These are phyloP conservation scores for Rhodotorula taiwanensis DNA, from an alignment of 768 basidiomycete species.

Conservation along the genomic window DNA sequence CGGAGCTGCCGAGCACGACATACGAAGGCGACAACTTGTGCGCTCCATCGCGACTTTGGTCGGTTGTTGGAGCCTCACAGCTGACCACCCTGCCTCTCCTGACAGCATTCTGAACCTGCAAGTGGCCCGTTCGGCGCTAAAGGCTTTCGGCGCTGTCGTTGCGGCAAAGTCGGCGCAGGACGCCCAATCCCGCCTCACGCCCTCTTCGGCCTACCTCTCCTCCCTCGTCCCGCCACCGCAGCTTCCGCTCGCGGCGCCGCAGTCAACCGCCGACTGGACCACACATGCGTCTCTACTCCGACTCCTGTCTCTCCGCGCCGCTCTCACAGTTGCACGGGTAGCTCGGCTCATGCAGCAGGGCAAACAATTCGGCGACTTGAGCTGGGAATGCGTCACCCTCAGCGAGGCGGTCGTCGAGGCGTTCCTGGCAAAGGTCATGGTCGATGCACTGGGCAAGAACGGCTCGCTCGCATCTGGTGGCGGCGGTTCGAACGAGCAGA, in stretches of 20 bases:
- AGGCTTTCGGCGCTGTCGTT: constrained; percentile 47
- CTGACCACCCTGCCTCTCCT: not conserved
- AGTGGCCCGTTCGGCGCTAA: constrained; percentile 64
- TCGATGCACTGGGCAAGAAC: constrained; percentile 41
- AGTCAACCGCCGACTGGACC: constrained; percentile 39
- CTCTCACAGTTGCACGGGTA: constrained; percentile 52
- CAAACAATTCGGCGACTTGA: constrained; percentile 47
- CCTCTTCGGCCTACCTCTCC: constrained; percentile 56
- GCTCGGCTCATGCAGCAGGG: constrained; percentile 45
- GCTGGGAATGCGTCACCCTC: constrained; percentile 56
- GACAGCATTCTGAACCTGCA: constrained; percentile 59
- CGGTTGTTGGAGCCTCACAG: not conserved
- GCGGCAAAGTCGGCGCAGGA: not conserved
- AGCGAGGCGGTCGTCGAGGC: constrained; percentile 63
- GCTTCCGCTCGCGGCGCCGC: not conserved
- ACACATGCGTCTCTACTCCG: constrained; percentile 45
- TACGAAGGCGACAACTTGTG: constrained; percentile 70
- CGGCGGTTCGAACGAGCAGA: constrained; percentile 36
- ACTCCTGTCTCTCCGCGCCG: constrained; percentile 60
- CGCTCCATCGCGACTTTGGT: not conserved
- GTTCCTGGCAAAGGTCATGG: constrained; percentile 57
- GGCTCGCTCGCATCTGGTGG: constrained; percentile 39
- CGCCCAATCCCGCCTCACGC: constrained; percentile 41
- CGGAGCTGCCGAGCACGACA: constrained; percentile 53
- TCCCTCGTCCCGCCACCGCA: constrained; percentile 44